phyloP scores from a whole-genome alignment of 164 flowering plant species.

The Vitis rupestris region DNA sequence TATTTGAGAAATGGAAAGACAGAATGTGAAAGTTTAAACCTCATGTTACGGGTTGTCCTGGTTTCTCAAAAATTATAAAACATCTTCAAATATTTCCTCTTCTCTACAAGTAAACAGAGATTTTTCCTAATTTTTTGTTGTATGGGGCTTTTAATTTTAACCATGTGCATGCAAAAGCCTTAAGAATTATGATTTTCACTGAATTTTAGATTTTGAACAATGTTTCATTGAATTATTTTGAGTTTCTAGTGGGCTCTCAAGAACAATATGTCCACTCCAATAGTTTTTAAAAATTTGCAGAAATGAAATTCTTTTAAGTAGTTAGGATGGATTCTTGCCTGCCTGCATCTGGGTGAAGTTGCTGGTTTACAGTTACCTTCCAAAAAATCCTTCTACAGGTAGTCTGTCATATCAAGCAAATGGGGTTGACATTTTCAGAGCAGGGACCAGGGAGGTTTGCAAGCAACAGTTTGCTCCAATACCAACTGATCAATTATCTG shows the following conservation, averaged over 20 bases:
- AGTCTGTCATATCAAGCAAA: slow-evolving; percentile 17
- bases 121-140: not conserved
- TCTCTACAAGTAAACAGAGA: not conserved
- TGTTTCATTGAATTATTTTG: too few species aligned
- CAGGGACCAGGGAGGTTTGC: slow-evolving; percentile 25
- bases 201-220: not conserved
- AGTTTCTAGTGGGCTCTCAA: too few species aligned
- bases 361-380: slow-evolving; percentile 10
- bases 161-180: not conserved
- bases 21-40: not conserved
- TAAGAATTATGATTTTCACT: not conserved
- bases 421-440: slow-evolving; percentile 48
- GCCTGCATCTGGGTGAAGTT: not conserved
- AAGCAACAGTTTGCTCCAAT: slow-evolving; percentile 20
- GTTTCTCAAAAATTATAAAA: not conserved
- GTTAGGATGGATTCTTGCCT: too few species aligned
- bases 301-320: not conserved
- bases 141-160: not conserved
- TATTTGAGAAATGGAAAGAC: not conserved
- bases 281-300: not conserved
- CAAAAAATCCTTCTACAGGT: not conserved
- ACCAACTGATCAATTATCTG: slow-evolving; percentile 37
- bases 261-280: not conserved
- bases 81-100: not conserved
- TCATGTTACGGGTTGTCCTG: not conserved